A percentile compares a stretch with the other conserved stretches of the same genome.
phyloP scores from a whole-genome alignment of 2,329 filamentous ascomycete species.

The Diaporthe ilicicola region DNA sequence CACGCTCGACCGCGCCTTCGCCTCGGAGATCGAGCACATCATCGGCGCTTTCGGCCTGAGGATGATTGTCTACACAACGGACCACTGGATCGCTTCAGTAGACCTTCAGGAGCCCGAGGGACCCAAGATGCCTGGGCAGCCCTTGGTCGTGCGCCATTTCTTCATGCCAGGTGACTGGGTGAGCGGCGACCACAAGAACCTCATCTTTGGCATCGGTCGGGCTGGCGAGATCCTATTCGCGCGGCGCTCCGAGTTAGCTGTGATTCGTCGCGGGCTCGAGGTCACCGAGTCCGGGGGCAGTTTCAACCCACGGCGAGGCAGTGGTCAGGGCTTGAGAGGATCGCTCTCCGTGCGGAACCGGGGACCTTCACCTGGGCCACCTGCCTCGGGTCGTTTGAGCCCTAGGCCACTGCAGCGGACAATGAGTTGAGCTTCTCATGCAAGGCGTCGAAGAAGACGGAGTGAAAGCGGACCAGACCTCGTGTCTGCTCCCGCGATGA shows the following conservation, averaged over 20 bases:
- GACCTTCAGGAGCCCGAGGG: slow-evolving; percentile 5
- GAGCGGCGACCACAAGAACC: slow-evolving; percentile 15
- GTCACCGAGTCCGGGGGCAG: slow-evolving; percentile 31
- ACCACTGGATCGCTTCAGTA: slow-evolving; percentile 26
- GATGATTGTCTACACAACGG: slow-evolving; percentile 26
- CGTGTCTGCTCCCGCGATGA: no score
- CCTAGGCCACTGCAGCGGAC: no score
- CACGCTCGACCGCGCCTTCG: neutral
- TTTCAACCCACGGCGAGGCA: slow-evolving; percentile 30
- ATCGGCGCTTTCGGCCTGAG: slow-evolving; percentile 69
- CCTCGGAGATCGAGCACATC: slow-evolving; percentile 72
- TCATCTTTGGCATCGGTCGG: slow-evolving; percentile 28
- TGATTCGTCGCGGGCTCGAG: slow-evolving; percentile 36
- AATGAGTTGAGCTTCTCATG: no score
- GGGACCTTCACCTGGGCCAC: no score
- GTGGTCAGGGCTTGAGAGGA: neutral
- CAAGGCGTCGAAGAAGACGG: no score
- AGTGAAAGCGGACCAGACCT: no score
- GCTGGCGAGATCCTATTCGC: slow-evolving; percentile 34
- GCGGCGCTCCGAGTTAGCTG: slow-evolving; percentile 32
- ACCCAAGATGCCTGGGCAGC: neutral
- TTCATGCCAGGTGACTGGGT: slow-evolving; percentile 39
- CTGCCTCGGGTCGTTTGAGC: no score
- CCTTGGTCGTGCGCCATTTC: slow-evolving; percentile 34
- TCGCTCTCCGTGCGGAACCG: no score